Conservation (phyloP, 345 rosid genomes). For the Excoecaria agallocha region DNA sequence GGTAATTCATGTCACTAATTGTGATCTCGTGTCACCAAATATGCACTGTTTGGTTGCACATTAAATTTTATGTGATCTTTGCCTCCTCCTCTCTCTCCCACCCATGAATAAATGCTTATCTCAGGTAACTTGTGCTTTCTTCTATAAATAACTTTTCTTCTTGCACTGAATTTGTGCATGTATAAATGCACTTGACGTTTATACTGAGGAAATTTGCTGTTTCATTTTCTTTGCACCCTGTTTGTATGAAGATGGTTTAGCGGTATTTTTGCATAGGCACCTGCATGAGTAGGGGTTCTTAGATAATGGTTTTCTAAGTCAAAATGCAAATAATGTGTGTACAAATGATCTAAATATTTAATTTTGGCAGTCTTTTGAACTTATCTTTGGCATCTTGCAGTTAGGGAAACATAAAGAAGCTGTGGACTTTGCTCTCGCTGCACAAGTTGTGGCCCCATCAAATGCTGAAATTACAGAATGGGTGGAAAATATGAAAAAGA, state of each 20-base stretch:
- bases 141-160: neutral
- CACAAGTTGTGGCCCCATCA: conserved; percentile 60
- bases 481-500: conserved; percentile 60
- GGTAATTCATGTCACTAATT: conserved; percentile 37
- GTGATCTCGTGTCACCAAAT: neutral
- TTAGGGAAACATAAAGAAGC: conserved; percentile 79
- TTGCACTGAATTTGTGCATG: neutral
- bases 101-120: no score
- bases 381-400: conserved; percentile 46
- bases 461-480: conserved; percentile 51
- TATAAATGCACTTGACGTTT: neutral
- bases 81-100: no score
- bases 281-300: neutral
- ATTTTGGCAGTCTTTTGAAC: conserved; percentile 1
- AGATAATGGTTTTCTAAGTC: neutral
- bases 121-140: neutral
- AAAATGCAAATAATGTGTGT: neutral
- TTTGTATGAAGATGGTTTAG: neutral
- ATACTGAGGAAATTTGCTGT: neutral
- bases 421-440: conserved; percentile 76
- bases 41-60: neutral
- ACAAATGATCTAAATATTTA: neutral
- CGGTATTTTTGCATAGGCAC: no score
- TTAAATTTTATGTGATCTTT: neutral
- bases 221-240: neutral